Evolutionary conservation across 2,329 filamentous ascomycete species (phyloP), one percentile per base, ranked within the genome.

Genomic region (Aspergillus puulaauensis): DNA sequence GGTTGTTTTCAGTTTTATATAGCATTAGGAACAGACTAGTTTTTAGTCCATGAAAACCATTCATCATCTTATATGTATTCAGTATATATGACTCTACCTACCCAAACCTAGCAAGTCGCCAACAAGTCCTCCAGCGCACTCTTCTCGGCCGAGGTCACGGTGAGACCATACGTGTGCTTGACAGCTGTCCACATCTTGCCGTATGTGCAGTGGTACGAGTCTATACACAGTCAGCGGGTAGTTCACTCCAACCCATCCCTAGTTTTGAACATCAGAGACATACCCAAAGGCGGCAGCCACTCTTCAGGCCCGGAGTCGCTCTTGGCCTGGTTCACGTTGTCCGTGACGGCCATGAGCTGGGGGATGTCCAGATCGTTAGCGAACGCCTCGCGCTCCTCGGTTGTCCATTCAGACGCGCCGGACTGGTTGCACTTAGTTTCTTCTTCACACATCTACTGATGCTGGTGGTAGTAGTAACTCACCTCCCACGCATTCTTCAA

Each of bases 401-500:
- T 87, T 0, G 89, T 90, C 91, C 90, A 93, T 2, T 77, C 73
- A 7, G 83, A 81, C 12, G 90, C 90, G 19, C 90, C 90, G 45
- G 87, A 69, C 68, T 70, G n/a, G 3, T 31, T 31, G 27, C 9
- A 37, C 14, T 37, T 37, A 37, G 35, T 37, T n/a, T 24, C 27
- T 9, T 27, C 24, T 31, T 31, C 27, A 31, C 9, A 9, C 9
- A 31, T n/a, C 8, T 31, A 31, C 8, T 4, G 4, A 3, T 31
- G 7, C 11, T 17, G 23, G 31, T 9, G 8, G 21, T 3, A 17
- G 9, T 11, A 31, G 6, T 15, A 21, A 37, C 51, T 4, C 47
- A 70, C 90, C 83, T 88, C 86, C 90, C 90, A 93, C 5, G 90
- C 90, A 68, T 93, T 91, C 70, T 88, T 87, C 60, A 96, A 73